Percentiles rank a stretch among this genome's conserved stretches.
Evolutionary conservation across 139 green algal species (phyloP).

Genomic region (Auxenochlorella protothecoides): DNA sequence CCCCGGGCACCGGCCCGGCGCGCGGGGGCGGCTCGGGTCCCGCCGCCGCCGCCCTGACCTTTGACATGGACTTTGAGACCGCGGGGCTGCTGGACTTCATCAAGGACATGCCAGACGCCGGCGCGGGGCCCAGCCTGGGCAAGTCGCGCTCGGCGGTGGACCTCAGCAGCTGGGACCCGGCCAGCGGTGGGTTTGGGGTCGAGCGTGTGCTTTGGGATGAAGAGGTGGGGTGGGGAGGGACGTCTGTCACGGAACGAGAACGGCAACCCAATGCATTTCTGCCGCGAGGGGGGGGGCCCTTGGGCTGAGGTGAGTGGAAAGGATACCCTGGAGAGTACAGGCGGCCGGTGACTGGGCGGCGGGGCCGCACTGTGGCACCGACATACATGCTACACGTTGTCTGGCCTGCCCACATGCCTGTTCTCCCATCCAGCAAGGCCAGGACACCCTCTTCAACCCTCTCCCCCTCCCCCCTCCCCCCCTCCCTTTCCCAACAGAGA

Average conservation of each 20-base stretch:
- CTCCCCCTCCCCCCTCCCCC: background rate
- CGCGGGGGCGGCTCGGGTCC: background rate
- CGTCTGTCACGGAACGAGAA: background rate
- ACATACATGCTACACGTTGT: too few relatives aligned
- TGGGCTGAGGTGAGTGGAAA: too few relatives aligned
- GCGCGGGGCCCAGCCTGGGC: constrained; percentile 4
- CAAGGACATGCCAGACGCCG: constrained; percentile 9
- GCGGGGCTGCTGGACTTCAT: constrained; percentile 15
- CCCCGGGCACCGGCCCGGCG: background rate
- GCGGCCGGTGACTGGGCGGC: too few relatives aligned
- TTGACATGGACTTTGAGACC: constrained; percentile 7
- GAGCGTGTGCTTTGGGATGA: background rate
- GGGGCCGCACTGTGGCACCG: too few relatives aligned
- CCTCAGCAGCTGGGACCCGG: background rate
- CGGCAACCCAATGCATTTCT: too few relatives aligned
- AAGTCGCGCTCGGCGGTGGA: constrained; percentile 13
- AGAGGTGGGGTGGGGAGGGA: background rate
- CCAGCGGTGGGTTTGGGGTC: too few relatives aligned
- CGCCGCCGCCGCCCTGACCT: background rate
- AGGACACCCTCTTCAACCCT: background rate
- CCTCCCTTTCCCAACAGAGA: too few relatives aligned
- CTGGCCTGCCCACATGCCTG: background rate
- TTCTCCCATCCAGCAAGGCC: background rate
- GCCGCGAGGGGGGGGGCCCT: too few relatives aligned
- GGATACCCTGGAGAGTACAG: too few relatives aligned